Evolutionary conservation across 176 grass and related monocot species (phyloP), one percentile per base, ranked within the genome.

Genomic region (Puccinellia tenuiflora): DNA sequence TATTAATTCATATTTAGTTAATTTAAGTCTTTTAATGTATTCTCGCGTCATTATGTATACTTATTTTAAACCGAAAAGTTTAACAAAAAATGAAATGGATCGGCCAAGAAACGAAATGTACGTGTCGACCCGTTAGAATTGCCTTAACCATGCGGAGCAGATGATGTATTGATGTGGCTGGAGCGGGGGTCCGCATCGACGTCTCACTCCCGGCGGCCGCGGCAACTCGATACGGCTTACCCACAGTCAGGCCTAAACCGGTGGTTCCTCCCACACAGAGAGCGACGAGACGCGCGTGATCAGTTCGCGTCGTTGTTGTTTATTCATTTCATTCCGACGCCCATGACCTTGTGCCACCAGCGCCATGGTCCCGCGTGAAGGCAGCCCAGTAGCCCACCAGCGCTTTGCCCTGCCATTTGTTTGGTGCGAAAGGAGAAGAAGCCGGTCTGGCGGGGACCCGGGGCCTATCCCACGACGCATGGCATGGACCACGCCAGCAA

Each of bases 401-500:
- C 77, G 3, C 25, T 29, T 52, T 42, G 77, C 77, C 67, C 33
- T n/a, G 31, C 29, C 61, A 48, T 63, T 17, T 57, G 37, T 63
- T 17, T 57, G 37, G 70, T 65, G 68, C 18, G 60, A 6, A 18
- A 43, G n/a, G n/a, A n/a, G n/a, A n/a, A 73, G 68, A 81, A 40
- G 45, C 77, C 26, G 26, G 4, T 74, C 42, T 4, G 17, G 10
- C 11, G 55, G 61, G 75, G 75, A 55, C 81, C 86, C 18, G 1
- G 10, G 11, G 17, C 8, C 33, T 26, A 64, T 61, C 24, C 9
- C 71, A 47, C 50, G 3, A 35, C 50, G 5, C 55, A 62, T 30
- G 25, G 16, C 57, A 6, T 67, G 79, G 79, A 87, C 85, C 79
- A 87, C 78, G 2, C 3, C 7, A 86, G 22, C 61, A 48, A 22